Evolutionary conservation across 2,329 filamentous ascomycete species (phyloP), one percentile per base, ranked within the genome.

Genomic region (Coleophoma cylindrospora): DNA sequence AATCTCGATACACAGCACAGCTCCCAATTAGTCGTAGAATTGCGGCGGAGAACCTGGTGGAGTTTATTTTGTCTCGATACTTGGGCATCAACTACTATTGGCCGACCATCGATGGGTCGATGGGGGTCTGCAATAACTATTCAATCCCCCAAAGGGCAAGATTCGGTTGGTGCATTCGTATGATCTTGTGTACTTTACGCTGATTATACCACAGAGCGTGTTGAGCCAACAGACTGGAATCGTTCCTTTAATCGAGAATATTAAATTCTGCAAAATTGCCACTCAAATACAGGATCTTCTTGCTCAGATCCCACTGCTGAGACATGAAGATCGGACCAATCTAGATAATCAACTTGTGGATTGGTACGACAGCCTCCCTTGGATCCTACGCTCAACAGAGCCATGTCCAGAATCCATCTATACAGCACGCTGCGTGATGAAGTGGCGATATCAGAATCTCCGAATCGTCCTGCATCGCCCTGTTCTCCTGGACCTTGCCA

Each of bases 401-500:
- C 80, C 84, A 10, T 88, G 84, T 61, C 82, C 85, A 0, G 84
- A 88, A 57, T 81, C 84, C 2, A 76, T 91, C 15, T 82, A 81
- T 55, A 84, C 86, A 45, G 81, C 84, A 1, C 78, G 87, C 46
- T 82, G 82, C 55, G 79, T 91, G 58, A 89, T 91, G 84, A 87
- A 88, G 65, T 91, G 87, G 88, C 79, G 87, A 13, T 91, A 88
- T 63, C 83, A 88, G 62, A 90, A 89, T 59, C 76, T 90, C 43
- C 83, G 87, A 43, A 86, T 91, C 68, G 76, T 91, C 1, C 78
- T 91, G 19, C 84, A 91, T 65, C 77, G 88, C 3, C 87, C 87
- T 0, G 82, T 86, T 0, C 74, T 92, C 2, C 75, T 91, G 6
- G 85, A 80, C 68, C 70, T 87, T 61, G 74, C 82, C 62, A 66